Conservation (phyloP, 257 asterid genomes). For the Ballota nigra region DNA sequence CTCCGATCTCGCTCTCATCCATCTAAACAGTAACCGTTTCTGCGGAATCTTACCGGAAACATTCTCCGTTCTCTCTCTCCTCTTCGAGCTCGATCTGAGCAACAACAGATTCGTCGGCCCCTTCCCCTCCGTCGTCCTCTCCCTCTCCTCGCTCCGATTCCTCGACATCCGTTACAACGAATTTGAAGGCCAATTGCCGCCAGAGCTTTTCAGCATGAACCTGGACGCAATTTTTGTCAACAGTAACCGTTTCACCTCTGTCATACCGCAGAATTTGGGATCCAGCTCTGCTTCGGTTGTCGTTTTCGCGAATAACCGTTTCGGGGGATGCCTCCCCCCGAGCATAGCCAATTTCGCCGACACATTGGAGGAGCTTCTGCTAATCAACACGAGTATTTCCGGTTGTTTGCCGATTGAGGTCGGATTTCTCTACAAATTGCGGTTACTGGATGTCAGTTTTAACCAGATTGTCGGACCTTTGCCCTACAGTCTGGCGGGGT, state of each 20-base stretch:
- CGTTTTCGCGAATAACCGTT: conserved; percentile 64
- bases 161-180: conserved; percentile 73
- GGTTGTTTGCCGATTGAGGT: conserved; percentile 70
- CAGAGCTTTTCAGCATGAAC: conserved; percentile 42
- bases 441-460: conserved; percentile 55
- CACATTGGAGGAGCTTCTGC: conserved; percentile 55
- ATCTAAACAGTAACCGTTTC: conserved; percentile 66
- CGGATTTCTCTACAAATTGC: conserved; percentile 57
- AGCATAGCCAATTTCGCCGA: conserved; percentile 53
- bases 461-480: conserved; percentile 56
- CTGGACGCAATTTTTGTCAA: conserved; percentile 67
- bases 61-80: conserved; percentile 42
- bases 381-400: conserved; percentile 53
- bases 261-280: conserved; percentile 50
- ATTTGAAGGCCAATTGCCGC: conserved; percentile 67
- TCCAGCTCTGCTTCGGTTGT: conserved; percentile 52
- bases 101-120: conserved; percentile 77
- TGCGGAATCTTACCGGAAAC: conserved; percentile 67
- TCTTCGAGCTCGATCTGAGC: conserved; percentile 70
- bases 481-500: conserved; percentile 60
- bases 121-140: conserved; percentile 60
- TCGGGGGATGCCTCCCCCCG: conserved; percentile 62
- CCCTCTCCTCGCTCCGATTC: conserved; percentile 46
- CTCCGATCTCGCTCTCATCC: conserved; percentile 53
- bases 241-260: conserved; percentile 46